These are phyloP conservation scores for Cryptosporidium sp. DNA, from an alignment of 169 alveolate species.

Conservation along the genomic window DNA sequence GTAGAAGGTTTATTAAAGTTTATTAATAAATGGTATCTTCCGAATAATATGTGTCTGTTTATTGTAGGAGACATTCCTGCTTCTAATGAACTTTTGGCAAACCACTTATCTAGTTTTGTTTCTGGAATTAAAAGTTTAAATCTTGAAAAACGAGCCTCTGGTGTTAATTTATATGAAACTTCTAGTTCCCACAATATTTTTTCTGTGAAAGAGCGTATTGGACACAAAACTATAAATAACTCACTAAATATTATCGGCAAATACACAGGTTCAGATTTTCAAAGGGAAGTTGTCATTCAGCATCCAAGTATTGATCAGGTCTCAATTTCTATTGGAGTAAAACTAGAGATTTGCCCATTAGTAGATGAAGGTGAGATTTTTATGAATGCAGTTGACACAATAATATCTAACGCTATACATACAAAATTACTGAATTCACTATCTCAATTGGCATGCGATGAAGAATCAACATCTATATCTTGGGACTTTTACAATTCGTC, in stretches of 20 bases:
- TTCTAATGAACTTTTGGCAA: slow-evolving; percentile 31
- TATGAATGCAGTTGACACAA: slow-evolving; percentile 53
- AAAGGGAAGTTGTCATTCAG: slow-evolving; percentile 9
- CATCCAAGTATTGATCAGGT: slow-evolving; percentile 21
- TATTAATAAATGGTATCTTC: slow-evolving; percentile 55
- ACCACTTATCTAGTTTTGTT: slow-evolving; percentile 28
- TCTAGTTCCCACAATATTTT: slow-evolving; percentile 31
- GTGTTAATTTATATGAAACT: not conserved
- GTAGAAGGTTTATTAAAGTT: slow-evolving; percentile 13
- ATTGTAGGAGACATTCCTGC: slow-evolving; percentile 51
- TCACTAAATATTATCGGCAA: not conserved
- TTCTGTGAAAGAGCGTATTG: slow-evolving; percentile 29
- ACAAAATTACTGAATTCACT: not conserved
- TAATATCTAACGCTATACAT: slow-evolving; percentile 41
- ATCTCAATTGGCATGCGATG: not conserved
- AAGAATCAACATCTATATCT: slow-evolving; percentile 20
- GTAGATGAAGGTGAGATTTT: slow-evolving; percentile 70
- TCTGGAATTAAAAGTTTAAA: slow-evolving; percentile 11
- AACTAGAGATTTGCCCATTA: slow-evolving; percentile 56
- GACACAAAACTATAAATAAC: slow-evolving; percentile 14
- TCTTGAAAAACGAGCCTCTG: not conserved
- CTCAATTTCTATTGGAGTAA: slow-evolving; percentile 53
- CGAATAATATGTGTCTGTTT: slow-evolving; percentile 57
- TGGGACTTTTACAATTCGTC: slow-evolving; percentile 73
- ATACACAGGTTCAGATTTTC: not conserved